Base-by-base conservation (phyloP, 2,329 filamentous ascomycete species). In the Thyridium curvatum region DNA sequence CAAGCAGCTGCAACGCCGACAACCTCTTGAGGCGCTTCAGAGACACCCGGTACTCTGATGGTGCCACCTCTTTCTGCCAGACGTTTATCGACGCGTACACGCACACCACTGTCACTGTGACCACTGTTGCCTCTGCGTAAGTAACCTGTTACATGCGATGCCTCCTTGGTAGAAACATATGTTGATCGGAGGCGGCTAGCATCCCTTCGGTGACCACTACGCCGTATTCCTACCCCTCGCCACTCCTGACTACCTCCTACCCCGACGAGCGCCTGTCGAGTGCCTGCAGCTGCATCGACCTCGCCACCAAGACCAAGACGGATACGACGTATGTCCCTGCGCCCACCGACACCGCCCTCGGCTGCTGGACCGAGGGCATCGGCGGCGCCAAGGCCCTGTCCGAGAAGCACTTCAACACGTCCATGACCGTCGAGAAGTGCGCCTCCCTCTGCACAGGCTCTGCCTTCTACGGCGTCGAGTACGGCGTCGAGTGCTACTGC, bases 371-470 rank as follows among this genome's bases (percentile, higher is more conserved):
- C 14, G 35, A 37, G 18, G 35, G 35, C 35, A 30, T 18, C 32
- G 17, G 14, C 16, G 32, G 26, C 35, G 14, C 4, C 21, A 26
- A 26, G 21, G 35, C 35, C 21, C 28, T 37, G 26, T 8, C 28
- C 14, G 35, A 15, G 14, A n/a, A 30, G 28, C 13, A 16, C 14
- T 12, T 12, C 37, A 49, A 46, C 13, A 37, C 44, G 15, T 49
- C 42, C 35, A 61, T 67, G 61, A 62, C 65, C 7, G 47, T 68
- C 12, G 60, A 65, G 29, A 52, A 47, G 40, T 68, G 64, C 45
- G 56, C 56, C 2, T 42, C 45, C 31, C 34, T 34, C 28, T 54
- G 64, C 51, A 42, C 42, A 14, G 51, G 44, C n/a, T 64, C 58
- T 44, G 41, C 49, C 32, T 65, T 55, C 43, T 65, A 63, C 34